These are phyloP conservation scores for Trichoderma brevicompactum DNA, from an alignment of 2,329 filamentous ascomycete species.

Conservation along the genomic window DNA sequence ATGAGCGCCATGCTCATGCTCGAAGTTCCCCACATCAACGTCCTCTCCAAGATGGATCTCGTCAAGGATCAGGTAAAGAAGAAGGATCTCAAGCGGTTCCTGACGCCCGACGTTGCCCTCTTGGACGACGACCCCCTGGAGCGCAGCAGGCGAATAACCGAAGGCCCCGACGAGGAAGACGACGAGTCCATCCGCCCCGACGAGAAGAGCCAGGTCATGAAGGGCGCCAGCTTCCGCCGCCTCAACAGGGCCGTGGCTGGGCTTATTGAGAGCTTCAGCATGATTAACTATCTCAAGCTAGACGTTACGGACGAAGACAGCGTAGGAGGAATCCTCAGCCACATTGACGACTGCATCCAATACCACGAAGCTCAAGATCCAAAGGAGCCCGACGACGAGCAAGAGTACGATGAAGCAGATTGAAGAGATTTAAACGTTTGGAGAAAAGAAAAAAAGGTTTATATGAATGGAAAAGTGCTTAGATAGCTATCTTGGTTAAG, in stretches of 20 bases:
- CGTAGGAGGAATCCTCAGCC: slow-evolving; percentile 79
- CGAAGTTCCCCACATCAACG: slow-evolving; percentile 94
- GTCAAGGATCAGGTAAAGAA: slow-evolving; percentile 87
- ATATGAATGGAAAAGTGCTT: slow-evolving; percentile 10
- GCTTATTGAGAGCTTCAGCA: slow-evolving; percentile 95
- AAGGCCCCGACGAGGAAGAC: slow-evolving; percentile 47
- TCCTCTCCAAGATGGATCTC: slow-evolving; percentile 97
- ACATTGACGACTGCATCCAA: slow-evolving; percentile 93
- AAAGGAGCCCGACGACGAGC: slow-evolving; percentile 71
- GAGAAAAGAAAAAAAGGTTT: slow-evolving; percentile 31
- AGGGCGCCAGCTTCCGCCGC: slow-evolving; percentile 77
- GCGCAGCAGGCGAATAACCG: slow-evolving; percentile 45
- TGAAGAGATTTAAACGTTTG: slow-evolving; percentile 31
- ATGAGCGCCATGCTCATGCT: slow-evolving; percentile 99
- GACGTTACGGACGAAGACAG: slow-evolving; percentile 93
- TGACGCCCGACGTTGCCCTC: slow-evolving; percentile 81
- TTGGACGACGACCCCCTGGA: slow-evolving; percentile 78
- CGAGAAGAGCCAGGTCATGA: slow-evolving; percentile 73
- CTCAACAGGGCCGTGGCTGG: slow-evolving; percentile 87
- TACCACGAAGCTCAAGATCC: slow-evolving; percentile 94
- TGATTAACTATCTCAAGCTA: slow-evolving; percentile 92
- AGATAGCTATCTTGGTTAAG: not conserved
- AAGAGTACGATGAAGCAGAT: slow-evolving; percentile 47
- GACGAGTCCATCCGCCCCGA: slow-evolving; percentile 64
- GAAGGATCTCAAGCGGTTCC: slow-evolving; percentile 85